Base-by-base conservation (phyloP, 2,329 filamentous ascomycete genomes). In the Meredithiella fracta region DNA sequence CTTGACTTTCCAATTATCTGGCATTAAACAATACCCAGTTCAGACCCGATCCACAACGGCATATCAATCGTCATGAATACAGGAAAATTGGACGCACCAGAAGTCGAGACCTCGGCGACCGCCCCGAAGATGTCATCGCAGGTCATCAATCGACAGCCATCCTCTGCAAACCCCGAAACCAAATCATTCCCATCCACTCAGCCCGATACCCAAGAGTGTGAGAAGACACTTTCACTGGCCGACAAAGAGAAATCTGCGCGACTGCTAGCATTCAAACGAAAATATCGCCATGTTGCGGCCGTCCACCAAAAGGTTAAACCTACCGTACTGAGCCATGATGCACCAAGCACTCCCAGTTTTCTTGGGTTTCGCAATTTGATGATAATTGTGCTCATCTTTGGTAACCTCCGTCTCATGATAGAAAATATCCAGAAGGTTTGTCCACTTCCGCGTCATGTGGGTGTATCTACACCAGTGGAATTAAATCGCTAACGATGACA, bases 351-450 rank as follows among this genome's bases (percentile, higher is more conserved):
- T 1, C 87, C 90, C 22, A 95, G 87, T 67, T 97, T 96, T 65
- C 71, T 95, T 15, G 92, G 92, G 0, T 97, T 98, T 66, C 77
- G 91, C 59, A 98, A 98, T 66, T 77, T 98, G 60, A 95, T 96
- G 87, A 86, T 95, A 40, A 83, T 97, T 64, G 87, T 96, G 38
- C 71, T 95, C 59, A 87, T 97, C 64, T 88, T 91, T 52, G 92
- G 90, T 64, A 98, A 98, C 66, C 70, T 98, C 53, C 83, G 92
- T 61, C 75, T 98, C 64, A 87, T 97, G 72, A 89, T 98, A 65
- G 92, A 97, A 69, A 98, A 98, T 66, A 87, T 91, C 62, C 86
- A 91, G 73, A 96, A 96, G 77, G 86, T 87, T 66, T 25, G 61
- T 61, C 17, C 22, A 15, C 11, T 5, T 34, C 5, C 29, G 15